These are phyloP conservation scores for Artemisia tridentata DNA, from an alignment of 129 eudicot species.

Conservation along the genomic window DNA sequence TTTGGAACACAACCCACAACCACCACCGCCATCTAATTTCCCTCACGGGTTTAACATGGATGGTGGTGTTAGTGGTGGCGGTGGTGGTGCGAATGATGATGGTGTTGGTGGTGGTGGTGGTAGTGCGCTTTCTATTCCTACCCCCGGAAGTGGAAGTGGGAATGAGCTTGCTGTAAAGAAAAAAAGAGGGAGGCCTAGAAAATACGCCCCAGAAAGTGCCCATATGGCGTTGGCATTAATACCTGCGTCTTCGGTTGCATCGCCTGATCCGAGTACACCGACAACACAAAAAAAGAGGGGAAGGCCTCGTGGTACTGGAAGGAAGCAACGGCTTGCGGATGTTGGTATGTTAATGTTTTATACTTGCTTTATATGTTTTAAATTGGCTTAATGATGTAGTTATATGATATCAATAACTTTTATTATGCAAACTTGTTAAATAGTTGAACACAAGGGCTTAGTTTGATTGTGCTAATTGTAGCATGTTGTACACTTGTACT, in stretches of 20 bases:
- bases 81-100: not conserved
- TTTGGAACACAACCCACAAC: conserved; percentile 49
- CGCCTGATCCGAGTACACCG: conserved; percentile 43
- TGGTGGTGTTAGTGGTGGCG: conserved; percentile 12
- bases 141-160: conserved; percentile 31
- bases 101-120: conserved; percentile 20
- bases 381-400: not conserved
- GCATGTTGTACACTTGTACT: not conserved
- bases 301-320: conserved; percentile 88
- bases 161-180: conserved; percentile 56
- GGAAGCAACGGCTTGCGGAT: conserved; percentile 78
- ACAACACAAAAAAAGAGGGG: conserved; percentile 52
- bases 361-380: not conserved
- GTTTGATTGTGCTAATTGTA: not conserved
- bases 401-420: not conserved
- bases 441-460: not conserved
- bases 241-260: conserved; percentile 40
- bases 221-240: conserved; percentile 57
- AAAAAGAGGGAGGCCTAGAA: conserved; percentile 94
- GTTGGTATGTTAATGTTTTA: conserved; percentile 50
- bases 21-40: conserved; percentile 46
- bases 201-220: conserved; percentile 71
- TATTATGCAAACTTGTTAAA: not conserved
- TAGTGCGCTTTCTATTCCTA: conserved; percentile 25
- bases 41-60: conserved; percentile 44